Conservation (phyloP, 768 basidiomycete genomes). For the Rhodotorula paludigena region DNA sequence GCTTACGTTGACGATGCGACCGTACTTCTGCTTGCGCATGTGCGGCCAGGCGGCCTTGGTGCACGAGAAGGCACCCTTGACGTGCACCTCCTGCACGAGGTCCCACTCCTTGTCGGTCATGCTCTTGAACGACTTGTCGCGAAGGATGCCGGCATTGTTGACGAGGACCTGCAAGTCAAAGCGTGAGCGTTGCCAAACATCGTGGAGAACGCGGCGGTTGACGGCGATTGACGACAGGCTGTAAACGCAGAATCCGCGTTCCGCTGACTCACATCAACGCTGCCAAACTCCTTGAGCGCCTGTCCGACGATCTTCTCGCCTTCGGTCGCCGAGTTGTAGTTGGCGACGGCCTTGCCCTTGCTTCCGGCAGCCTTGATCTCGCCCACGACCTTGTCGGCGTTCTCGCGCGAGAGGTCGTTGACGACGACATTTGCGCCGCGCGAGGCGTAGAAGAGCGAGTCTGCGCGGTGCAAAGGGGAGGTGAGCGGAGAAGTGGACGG, state of each 20-base stretch:
- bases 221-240: neutral
- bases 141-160: conserved; percentile 56
- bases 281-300: conserved; percentile 78
- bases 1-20: conserved; percentile 71
- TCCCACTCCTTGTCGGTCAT: conserved; percentile 69
- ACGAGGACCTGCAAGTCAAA: conserved; percentile 55
- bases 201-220: neutral
- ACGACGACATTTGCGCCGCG: conserved; percentile 91
- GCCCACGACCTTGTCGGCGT: conserved; percentile 86
- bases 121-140: conserved; percentile 70
- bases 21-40: conserved; percentile 91
- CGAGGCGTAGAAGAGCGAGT: conserved; percentile 85
- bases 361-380: conserved; percentile 60
- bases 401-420: conserved; percentile 82
- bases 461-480: conserved; percentile 52
- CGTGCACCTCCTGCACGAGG: conserved; percentile 52
- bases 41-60: conserved; percentile 93
- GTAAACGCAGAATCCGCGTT: too few relatives aligned
- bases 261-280: conserved; percentile 54
- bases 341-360: conserved; percentile 61
- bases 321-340: conserved; percentile 79
- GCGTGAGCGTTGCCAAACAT: neutral
- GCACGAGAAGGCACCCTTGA: conserved; percentile 88
- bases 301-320: conserved; percentile 79
- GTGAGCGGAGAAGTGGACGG: neutral